Base-by-base conservation (phyloP, 257 asterid genomes). In the Solanum virginianum region DNA sequence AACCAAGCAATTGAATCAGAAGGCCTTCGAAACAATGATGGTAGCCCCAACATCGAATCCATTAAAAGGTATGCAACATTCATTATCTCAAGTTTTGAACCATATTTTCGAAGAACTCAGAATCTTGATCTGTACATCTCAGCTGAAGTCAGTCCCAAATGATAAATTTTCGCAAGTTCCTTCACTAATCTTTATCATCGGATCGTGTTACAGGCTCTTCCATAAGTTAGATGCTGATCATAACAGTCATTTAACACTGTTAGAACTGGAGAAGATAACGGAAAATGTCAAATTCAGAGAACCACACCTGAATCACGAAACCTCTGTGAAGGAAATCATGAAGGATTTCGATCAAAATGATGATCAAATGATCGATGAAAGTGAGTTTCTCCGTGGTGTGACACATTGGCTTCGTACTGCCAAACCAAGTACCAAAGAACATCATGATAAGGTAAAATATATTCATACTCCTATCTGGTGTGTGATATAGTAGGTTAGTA, bases 41-140 rank as follows among this genome's bases (percentile, higher is more conserved):
- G 95, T 84, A 90, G 88, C 87, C 95, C 93, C 45, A 87, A 91
- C 60, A 59, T 79, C 0, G 92, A 92, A 65, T 88, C 87, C 47
- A 91, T 92, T 81, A 70, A 87, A 84, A 69, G 16, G 93, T 90
- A 86, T 43, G 53, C 55, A 43, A 22, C 47, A 47, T 22, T 45
- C n/a, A 47, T 22, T 45, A 13, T 45, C n/a, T 75, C 43, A 51
- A 84, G 71, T 5, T 20, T 36, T 81, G 63, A 77, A 49, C 45
- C 82, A 51, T 26, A 49, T 51, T 77, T 22, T 77, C 63, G 2
- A 77, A 26, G 45, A 51, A 77, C 22, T 74, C 43, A 51, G 82
- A 77, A 51, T 51, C 62, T 49, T 77, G 82, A 51, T 14, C 63
- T n/a, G 36, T 74, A 45, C 20, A 74, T 45, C 59, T 43, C 81